Evolutionary conservation across 148 eudicot genomes (phyloP), one percentile per base, ranked within the genome.

Genomic region (Rhododendron williamsianum): DNA sequence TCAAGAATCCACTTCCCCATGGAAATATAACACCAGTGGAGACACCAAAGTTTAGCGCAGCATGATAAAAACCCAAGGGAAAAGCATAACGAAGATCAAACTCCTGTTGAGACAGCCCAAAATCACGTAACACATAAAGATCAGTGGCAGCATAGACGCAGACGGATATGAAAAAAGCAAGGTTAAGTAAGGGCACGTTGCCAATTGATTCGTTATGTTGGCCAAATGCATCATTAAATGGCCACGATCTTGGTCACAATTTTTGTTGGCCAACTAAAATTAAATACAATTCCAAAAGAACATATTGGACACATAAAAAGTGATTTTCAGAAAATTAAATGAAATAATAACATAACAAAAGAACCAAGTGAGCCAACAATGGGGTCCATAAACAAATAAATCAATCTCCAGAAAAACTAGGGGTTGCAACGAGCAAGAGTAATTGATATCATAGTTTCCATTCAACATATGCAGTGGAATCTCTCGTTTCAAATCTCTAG

Each of bases 1-100:
- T 92, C 88, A 91, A 88, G 90, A 88, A 93, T 49, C 94, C 97
- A 67, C 86, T 89, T 43, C 97, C 97, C 97, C 95, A 92, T 81
- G 99, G 99, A 76, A 95, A 89, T 82, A 93, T 81, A 78, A 91
- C 86, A 71, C 99, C 99, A 86, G 90, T 91, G 51, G 96, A 91
- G n/a, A 91, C 48, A 77, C 99, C 99, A 54, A 94, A 86, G 86
- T 95, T 96, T 25, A 96, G 85, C 18, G 99, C 99, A 33, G 98
- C 84, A 33, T 80, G 88, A 84, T 84, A 90, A 85, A 95, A 92
- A 69, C 98, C 98, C 93, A 96, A 86, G 21, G 99, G 96, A 23
- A 93, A 48, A 60, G 97, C 97, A 88, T 84, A 93, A 19, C 98
- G 97, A 76, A 96, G 86, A 92, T 96, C 99, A 86, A 93, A 88